Conservation (phyloP, 305 asterid genomes). For the Ruellia speciosa region DNA sequence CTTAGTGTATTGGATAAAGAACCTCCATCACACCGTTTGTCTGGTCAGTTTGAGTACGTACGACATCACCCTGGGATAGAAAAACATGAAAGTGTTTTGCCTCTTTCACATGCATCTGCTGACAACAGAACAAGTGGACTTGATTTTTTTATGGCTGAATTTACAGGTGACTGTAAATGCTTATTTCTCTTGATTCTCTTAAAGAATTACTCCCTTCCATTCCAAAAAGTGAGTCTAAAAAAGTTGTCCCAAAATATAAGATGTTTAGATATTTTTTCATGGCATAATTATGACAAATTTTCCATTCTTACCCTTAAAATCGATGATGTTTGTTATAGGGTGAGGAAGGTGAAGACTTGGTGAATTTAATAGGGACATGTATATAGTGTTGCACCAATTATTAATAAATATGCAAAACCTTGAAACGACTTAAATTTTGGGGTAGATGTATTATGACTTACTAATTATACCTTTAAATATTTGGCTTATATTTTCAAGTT, state of each 20-base stretch:
- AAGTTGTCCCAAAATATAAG: not conserved
- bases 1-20: constrained; percentile 90
- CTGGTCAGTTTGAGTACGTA: constrained; percentile 95
- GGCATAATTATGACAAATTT: too few species aligned
- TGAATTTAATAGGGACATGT: too few species aligned
- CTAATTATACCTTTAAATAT: not conserved
- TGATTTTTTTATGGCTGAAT: constrained; percentile 94
- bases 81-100: constrained; percentile 77
- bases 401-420: too few species aligned
- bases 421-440: too few species aligned
- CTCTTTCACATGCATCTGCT: constrained; percentile 70
- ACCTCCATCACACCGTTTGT: constrained; percentile 91
- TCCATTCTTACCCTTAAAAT: too few species aligned
- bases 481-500: not conserved
- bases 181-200: constrained; percentile 18
- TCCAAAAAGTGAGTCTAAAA: too few species aligned
- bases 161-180: constrained; percentile 60
- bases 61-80: constrained; percentile 83
- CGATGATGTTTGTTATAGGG: too few species aligned
- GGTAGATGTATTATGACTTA: too few species aligned
- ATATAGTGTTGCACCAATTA: too few species aligned
- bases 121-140: constrained; percentile 84
- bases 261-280: too few species aligned
- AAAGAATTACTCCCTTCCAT: not conserved
- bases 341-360: too few species aligned